These are phyloP conservation scores for Hypoxylon lienhwacheense DNA, from an alignment of 495 filamentous ascomycete species.

Conservation along the genomic window DNA sequence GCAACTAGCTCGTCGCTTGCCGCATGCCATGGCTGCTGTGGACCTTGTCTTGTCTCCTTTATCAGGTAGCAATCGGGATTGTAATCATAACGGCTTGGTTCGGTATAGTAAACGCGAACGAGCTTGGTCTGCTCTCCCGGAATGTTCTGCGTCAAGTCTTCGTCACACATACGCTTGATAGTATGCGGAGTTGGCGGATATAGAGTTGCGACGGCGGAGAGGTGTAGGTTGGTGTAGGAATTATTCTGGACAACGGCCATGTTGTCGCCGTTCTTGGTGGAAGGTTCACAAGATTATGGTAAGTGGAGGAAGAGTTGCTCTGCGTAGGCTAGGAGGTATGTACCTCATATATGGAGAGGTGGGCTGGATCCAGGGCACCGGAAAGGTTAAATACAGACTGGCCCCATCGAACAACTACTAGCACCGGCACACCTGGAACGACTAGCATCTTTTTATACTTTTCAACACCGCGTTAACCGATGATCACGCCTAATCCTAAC, in stretches of 20 bases:
- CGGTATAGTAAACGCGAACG: slow-evolving; percentile 7
- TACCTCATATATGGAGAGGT: too few relatives aligned
- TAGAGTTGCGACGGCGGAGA: neutral
- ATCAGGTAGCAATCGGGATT: slow-evolving; percentile 1
- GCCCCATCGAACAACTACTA: too few relatives aligned
- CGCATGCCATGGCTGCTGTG: slow-evolving; percentile 1
- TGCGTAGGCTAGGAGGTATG: too few relatives aligned
- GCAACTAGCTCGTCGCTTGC: slow-evolving; percentile 6
- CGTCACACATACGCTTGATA: slow-evolving; percentile 1
- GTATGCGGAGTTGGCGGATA: slow-evolving; percentile 4
- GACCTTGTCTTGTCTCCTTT: slow-evolving; percentile 3
- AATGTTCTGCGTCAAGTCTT: neutral
- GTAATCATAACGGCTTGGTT: neutral
- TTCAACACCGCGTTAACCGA: too few relatives aligned
- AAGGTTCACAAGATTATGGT: too few relatives aligned
- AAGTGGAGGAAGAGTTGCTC: too few relatives aligned
- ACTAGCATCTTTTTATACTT: too few relatives aligned
- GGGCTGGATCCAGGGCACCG: too few relatives aligned
- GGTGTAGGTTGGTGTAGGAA: slow-evolving; percentile 2
- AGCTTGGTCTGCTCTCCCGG: slow-evolving; percentile 1
- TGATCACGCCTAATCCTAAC: too few relatives aligned
- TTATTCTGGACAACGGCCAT: neutral
- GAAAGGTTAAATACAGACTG: too few relatives aligned
- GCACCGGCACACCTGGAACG: too few relatives aligned
- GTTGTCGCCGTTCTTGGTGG: neutral